Evolutionary conservation across 1,284 basidiomycete genomes (phyloP).

Genomic region (Inonotus hispidus): DNA sequence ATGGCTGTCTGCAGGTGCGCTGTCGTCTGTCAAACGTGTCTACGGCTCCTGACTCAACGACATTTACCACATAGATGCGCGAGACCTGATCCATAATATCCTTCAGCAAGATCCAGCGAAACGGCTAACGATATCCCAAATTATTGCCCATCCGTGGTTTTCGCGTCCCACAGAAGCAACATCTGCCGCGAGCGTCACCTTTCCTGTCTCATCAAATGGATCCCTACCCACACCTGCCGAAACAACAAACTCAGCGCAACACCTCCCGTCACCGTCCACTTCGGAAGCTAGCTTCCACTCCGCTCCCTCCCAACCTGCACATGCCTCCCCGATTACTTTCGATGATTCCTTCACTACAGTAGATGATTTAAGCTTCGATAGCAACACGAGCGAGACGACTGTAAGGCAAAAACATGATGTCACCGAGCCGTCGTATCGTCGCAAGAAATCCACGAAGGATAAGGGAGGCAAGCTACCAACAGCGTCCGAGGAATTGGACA

Average conservation of each 20-base stretch:
- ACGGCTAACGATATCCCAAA: conserved; percentile 78
- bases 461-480: conserved; percentile 30
- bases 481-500: conserved; percentile 43
- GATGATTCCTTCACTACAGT: conserved; percentile 43
- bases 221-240: conserved; percentile 21
- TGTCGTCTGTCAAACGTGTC: background rate
- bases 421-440: conserved; percentile 9
- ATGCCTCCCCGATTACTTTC: conserved; percentile 53
- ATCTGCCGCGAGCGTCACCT: conserved; percentile 25
- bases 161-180: conserved; percentile 22
- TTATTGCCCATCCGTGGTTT: conserved; percentile 92
- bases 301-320: conserved; percentile 45
- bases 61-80: conserved; percentile 55
- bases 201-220: conserved; percentile 26
- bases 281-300: conserved; percentile 47
- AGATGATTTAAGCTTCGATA: conserved; percentile 33
- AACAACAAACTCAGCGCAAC: conserved; percentile 22
- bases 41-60: background rate
- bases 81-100: conserved; percentile 73
- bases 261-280: conserved; percentile 36
- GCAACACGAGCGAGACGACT: conserved; percentile 52
- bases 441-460: conserved; percentile 7
- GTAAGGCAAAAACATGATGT: conserved; percentile 26
- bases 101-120: conserved; percentile 76
- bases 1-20: conserved; percentile 79